Conservation (phyloP, 1,284 basidiomycete species). For the Melampsora larici-populina region DNA sequence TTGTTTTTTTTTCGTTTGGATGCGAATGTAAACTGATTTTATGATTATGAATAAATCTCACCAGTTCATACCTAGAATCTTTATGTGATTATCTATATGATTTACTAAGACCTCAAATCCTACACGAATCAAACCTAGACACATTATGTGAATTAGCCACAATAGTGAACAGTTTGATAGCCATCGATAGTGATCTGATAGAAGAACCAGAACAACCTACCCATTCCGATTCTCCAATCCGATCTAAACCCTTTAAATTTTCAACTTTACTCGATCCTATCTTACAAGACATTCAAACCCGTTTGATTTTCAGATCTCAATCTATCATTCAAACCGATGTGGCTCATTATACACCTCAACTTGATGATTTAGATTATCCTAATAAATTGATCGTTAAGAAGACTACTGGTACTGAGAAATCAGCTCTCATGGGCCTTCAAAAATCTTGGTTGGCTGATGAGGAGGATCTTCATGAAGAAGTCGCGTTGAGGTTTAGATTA, state of each 20-base stretch:
- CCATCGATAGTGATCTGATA: conserved; percentile 65
- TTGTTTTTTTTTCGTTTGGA: neutral
- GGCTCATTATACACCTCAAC: conserved; percentile 69
- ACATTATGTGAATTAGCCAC: conserved; percentile 89
- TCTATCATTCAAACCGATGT: conserved; percentile 82
- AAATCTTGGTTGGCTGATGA: conserved; percentile 4
- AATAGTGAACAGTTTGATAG: conserved; percentile 86
- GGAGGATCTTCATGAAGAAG: conserved; percentile 50
- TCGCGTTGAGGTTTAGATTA: conserved; percentile 63
- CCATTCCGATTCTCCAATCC: conserved; percentile 28
- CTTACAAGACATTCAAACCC: conserved; percentile 86
- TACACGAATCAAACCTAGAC: conserved; percentile 80
- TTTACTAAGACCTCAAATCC: conserved; percentile 82
- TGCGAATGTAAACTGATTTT: conserved; percentile 7
- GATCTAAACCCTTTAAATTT: conserved; percentile 27
- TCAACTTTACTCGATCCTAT: conserved; percentile 78
- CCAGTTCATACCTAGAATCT: conserved; percentile 76
- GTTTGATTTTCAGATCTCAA: conserved; percentile 89
- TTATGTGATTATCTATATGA: conserved; percentile 90
- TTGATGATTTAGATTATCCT: conserved; percentile 78
- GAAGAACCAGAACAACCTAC: conserved; percentile 56
- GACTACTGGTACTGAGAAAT: conserved; percentile 22
- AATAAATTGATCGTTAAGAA: conserved; percentile 64
- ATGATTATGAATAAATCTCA: too few species aligned
- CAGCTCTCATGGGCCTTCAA: neutral